phyloP scores from a whole-genome alignment of 2,329 filamentous ascomycete species.

The Talaromyces rugulosus region DNA sequence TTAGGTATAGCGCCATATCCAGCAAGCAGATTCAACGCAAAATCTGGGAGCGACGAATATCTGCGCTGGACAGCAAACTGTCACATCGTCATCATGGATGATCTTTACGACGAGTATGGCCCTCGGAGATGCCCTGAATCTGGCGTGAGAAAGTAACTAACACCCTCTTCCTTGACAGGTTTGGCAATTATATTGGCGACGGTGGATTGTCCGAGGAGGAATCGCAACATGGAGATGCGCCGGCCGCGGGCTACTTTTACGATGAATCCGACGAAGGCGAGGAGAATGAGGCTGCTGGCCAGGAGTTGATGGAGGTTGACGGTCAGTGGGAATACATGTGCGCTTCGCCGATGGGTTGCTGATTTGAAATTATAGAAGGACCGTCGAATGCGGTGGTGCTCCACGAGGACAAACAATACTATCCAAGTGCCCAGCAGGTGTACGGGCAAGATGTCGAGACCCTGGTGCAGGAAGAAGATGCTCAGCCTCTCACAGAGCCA shows the following conservation, averaged over 20 bases:
- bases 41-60: neutral
- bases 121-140: neutral
- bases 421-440: constrained; percentile 93
- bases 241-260: constrained; percentile 74
- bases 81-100: constrained; percentile 64
- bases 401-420: constrained; percentile 99
- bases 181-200: constrained; percentile 97
- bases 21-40: neutral
- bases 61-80: neutral
- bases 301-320: constrained; percentile 93
- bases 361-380: constrained; percentile 58
- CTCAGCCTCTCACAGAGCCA: constrained; percentile 84
- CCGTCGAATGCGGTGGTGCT: constrained; percentile 96
- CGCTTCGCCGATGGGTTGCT: constrained; percentile 21
- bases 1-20: neutral
- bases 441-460: constrained; percentile 95
- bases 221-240: constrained; percentile 67
- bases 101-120: constrained; percentile 87
- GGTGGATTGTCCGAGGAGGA: constrained; percentile 85
- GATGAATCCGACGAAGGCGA: constrained; percentile 60
- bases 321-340: constrained; percentile 45
- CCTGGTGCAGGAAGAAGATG: constrained; percentile 93
- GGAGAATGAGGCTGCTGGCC: constrained; percentile 59
- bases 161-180: constrained; percentile 50
- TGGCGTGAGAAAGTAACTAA: neutral